These are phyloP conservation scores for Thalassiosira exigua DNA, from an alignment of 352 stramenopile species.

Conservation along the genomic window DNA sequence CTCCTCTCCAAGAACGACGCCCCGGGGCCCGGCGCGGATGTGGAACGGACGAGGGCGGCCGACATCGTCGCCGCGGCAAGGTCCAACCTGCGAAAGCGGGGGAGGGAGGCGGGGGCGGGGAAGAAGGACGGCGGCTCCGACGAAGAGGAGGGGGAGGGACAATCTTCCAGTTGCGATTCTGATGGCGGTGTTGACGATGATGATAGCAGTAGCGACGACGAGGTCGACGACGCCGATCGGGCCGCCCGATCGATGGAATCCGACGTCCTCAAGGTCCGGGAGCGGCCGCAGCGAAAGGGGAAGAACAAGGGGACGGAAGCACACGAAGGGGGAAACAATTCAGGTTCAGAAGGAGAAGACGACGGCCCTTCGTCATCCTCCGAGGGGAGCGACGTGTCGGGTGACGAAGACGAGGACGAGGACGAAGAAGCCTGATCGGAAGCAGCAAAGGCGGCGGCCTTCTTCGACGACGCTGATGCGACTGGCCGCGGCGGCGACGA, in stretches of 20 bases:
- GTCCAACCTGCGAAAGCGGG: conserved; percentile 62
- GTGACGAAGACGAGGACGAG: conserved; percentile 41
- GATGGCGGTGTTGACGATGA: conserved; percentile 32
- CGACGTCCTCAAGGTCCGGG: conserved; percentile 55
- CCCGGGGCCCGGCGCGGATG: conserved; percentile 13
- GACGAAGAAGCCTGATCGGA: conserved; percentile 70
- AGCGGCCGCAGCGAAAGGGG: conserved; percentile 27
- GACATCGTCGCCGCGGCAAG: conserved; percentile 80
- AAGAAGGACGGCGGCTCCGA: conserved; percentile 36
- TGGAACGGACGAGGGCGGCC: conserved; percentile 73
- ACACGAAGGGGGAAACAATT: conserved; percentile 24
- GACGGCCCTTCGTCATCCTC: conserved; percentile 39
- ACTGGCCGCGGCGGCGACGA: conserved; percentile 11
- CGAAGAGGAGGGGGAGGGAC: conserved; percentile 31
- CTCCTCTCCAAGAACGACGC: conserved; percentile 68
- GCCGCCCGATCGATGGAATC: conserved; percentile 54
- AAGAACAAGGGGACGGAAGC: conserved; percentile 22
- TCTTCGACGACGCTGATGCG: conserved; percentile 63
- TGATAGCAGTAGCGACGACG: conserved; percentile 45
- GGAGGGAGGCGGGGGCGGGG: conserved; percentile 19
- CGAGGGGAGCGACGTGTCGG: conserved; percentile 36
- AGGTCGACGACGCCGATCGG: conserved; percentile 43
- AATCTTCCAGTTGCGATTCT: conserved; percentile 7
- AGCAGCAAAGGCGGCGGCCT: conserved; percentile 71
- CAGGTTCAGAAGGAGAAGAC: conserved; percentile 17